These are phyloP conservation scores for Metarhizium robertsii DNA, from an alignment of 2,329 filamentous ascomycete genomes.

Conservation along the genomic window DNA sequence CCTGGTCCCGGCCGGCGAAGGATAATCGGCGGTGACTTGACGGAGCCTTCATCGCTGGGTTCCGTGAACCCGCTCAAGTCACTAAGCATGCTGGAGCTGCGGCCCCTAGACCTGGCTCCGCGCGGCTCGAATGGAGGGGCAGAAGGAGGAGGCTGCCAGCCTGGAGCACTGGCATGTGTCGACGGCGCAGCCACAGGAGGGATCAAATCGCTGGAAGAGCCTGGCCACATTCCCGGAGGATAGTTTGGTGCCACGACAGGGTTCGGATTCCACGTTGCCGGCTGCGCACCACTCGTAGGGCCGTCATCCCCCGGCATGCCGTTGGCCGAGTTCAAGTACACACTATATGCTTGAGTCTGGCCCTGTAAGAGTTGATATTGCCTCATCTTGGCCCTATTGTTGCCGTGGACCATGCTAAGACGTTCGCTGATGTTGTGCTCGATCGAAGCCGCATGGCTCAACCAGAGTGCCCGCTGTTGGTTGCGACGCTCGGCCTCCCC, in stretches of 20 bases:
- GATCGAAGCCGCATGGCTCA: conserved; percentile 35
- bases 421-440: conserved; percentile 37
- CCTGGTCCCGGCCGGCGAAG: conserved; percentile 4
- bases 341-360: conserved; percentile 23
- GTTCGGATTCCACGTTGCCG: conserved; percentile 25
- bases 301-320: conserved; percentile 21
- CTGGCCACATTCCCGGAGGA: conserved; percentile 26
- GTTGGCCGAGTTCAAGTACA: conserved; percentile 20
- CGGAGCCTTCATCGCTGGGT: conserved; percentile 42
- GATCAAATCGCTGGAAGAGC: conserved; percentile 22
- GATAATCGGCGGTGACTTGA: conserved; percentile 12
- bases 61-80: conserved; percentile 59
- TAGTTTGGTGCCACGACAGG: conserved; percentile 24
- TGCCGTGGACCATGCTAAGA: conserved; percentile 28
- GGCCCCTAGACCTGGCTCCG: conserved; percentile 38
- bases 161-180: conserved; percentile 20
- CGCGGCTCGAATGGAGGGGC: conserved; percentile 25
- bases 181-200: conserved; percentile 20
- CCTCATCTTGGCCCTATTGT: conserved; percentile 21
- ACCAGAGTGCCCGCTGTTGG: conserved; percentile 38
- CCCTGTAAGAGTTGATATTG: conserved; percentile 20
- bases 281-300: conserved; percentile 7
- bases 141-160: conserved; percentile 29
- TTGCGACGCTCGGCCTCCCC: conserved; percentile 53
- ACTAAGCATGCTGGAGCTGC: conserved; percentile 59